Percentiles rank a stretch among this genome's conserved stretches.
Evolutionary conservation across 371 early-diverging fungal species (phyloP).

Genomic region (Batkoa obscura): DNA sequence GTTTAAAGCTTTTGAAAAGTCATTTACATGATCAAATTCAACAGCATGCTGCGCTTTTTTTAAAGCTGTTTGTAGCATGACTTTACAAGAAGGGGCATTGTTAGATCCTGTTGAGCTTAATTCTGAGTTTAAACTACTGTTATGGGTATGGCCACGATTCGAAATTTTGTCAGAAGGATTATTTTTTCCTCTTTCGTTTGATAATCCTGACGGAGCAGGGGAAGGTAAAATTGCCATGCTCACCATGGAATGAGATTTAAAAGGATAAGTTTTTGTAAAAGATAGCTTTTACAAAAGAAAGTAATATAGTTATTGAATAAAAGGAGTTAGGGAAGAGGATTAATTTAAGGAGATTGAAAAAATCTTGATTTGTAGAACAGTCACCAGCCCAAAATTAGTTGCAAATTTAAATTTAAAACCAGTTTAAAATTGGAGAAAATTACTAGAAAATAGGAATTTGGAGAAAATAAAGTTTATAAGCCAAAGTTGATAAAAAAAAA

Average conservation of each 20-base stretch:
- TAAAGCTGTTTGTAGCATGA: neutral
- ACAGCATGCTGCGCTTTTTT: constrained; percentile 4
- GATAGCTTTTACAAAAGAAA: too few relatives aligned
- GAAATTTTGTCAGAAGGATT: neutral
- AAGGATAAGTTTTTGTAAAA: neutral
- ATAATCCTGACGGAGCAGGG: neutral
- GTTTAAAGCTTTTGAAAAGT: neutral
- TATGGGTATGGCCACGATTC: neutral
- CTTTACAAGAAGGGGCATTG: neutral
- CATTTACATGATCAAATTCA: neutral
- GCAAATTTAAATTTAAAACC: too few relatives aligned
- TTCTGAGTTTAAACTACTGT: neutral
- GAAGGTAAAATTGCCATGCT: neutral
- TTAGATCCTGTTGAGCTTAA: neutral
- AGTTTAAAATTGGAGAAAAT: too few relatives aligned
- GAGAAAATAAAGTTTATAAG: too few relatives aligned
- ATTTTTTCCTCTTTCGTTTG: neutral
- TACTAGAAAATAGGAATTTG: too few relatives aligned
- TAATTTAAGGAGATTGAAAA: too few relatives aligned
- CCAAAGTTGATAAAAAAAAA: too few relatives aligned
- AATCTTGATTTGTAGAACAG: too few relatives aligned
- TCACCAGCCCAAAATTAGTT: too few relatives aligned
- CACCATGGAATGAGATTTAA: neutral
- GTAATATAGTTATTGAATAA: too few relatives aligned
- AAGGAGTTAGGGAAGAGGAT: too few relatives aligned